A percentile compares a stretch with the other conserved stretches of the same genome.
phyloP scores from a whole-genome alignment of 805 yeast species.

The Candida berthetii region DNA sequence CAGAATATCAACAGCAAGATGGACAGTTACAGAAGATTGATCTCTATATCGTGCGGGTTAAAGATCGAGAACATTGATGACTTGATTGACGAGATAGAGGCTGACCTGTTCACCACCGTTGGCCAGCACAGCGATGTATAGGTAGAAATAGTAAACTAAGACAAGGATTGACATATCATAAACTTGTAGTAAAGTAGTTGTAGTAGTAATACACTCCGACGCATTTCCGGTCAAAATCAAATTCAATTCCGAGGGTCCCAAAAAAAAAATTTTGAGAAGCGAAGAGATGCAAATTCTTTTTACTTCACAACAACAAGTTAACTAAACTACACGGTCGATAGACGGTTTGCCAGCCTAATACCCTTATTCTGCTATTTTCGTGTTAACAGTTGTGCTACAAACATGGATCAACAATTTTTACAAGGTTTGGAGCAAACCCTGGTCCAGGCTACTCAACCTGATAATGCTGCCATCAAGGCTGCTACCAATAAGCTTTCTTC shows the following conservation, averaged over 20 bases:
- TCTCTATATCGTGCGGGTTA: constrained; percentile 72
- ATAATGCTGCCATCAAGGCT: constrained; percentile 69
- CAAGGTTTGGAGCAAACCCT: constrained; percentile 73
- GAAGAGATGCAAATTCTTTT: too few relatives aligned
- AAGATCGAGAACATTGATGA: constrained; percentile 76
- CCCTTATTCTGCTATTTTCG: too few relatives aligned
- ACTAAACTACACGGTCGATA: too few relatives aligned
- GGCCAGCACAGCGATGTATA: neutral
- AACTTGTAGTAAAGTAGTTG: too few relatives aligned
- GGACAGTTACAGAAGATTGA: constrained; percentile 73
- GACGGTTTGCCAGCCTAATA: too few relatives aligned
- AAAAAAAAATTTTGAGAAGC: too few relatives aligned
- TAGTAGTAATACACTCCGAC: too few relatives aligned
- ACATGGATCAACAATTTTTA: constrained; percentile 68
- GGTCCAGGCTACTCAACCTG: constrained; percentile 75
- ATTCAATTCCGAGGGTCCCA: too few relatives aligned
- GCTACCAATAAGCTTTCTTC: constrained; percentile 73
- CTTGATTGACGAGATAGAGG: constrained; percentile 72
- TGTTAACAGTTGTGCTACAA: neutral
- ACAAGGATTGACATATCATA: too few relatives aligned
- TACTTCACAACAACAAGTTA: too few relatives aligned
- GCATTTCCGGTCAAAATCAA: too few relatives aligned
- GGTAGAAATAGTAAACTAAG: too few relatives aligned
- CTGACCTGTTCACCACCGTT: constrained; percentile 23
- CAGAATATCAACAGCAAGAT: constrained; percentile 47